A percentile compares a stretch with the other conserved stretches of the same genome.
phyloP scores from a whole-genome alignment of 148 eudicot genomes.

The Nepenthes gracilis region DNA sequence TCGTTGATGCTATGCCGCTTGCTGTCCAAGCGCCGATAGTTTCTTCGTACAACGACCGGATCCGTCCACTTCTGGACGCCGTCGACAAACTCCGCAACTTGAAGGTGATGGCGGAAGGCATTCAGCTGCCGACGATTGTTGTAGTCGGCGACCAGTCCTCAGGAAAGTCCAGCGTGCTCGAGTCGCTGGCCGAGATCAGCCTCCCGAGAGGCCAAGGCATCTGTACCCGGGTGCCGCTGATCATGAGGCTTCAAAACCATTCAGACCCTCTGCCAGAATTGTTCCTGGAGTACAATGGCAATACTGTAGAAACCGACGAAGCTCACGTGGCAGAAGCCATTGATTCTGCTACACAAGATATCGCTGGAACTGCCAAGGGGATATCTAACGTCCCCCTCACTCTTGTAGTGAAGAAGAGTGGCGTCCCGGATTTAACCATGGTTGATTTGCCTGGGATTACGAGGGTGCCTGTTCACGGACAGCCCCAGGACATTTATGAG shows the following conservation, averaged over 20 bases:
- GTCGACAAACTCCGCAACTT: background rate
- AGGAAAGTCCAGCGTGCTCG: background rate
- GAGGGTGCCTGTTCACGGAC: background rate
- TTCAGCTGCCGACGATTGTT: background rate
- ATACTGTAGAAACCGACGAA: background rate
- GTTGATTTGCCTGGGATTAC: slow-evolving; percentile 6
- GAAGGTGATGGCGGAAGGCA: background rate
- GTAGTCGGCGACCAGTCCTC: background rate
- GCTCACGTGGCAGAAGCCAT: background rate
- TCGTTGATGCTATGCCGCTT: background rate
- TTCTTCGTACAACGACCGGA: background rate
- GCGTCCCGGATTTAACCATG: background rate
- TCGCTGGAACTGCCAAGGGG: background rate
- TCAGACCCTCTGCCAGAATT: background rate
- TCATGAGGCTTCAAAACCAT: background rate
- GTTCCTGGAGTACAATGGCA: background rate
- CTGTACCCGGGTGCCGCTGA: background rate
- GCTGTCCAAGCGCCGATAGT: background rate
- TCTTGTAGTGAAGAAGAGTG: background rate
- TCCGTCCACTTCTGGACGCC: background rate
- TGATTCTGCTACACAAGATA: background rate
- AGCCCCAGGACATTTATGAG: background rate
- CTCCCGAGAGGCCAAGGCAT: background rate
- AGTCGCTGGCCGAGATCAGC: background rate
- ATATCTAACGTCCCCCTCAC: background rate